Evolutionary conservation across 2,329 filamentous ascomycete genomes (phyloP), one percentile per base, ranked within the genome.

Genomic region (Alternaria dauci): DNA sequence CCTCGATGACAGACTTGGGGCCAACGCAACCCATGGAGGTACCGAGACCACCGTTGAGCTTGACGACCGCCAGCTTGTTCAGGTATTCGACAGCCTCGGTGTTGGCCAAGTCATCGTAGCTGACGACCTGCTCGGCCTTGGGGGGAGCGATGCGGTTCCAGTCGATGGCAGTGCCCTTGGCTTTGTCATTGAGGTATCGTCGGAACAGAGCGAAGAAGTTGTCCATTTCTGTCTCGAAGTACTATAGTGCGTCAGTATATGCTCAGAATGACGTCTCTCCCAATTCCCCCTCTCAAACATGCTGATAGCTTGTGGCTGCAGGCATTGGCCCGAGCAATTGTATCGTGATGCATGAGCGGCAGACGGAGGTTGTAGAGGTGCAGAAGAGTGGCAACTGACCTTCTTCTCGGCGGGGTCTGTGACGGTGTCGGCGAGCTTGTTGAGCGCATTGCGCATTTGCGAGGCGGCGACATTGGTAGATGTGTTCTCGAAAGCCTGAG

Each of bases 181-280:
- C 94, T 87, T 97, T 97, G 85, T 98, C 95, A 80, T 97, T 97
- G 67, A 99, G 86, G 83, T 97, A 99, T 83, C 95, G 89, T 78
- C 95, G 91, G 90, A 99, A 99, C 65, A 99, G 91, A 63, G 93
- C 91, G 79, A 99, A 99, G 87, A 99, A 99, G 89, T 99, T 99
- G 88, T 99, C 95, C 94, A 97, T 98, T 84, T 99, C 94, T 5
- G 94, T 96, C 85, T 98, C 94, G 81, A 98, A 98, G 70, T 96
- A 89, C 92, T 92, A 70, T 71, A 48, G 20, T 41, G 12, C 46
- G 67, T 75, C 56, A 75, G 64, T 48, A 56, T 46, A n/a, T 42
- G 58, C 56, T 58, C 41, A 30, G 14, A 50, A 63, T 61, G 58
- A 67, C 62, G 59, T 53, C 63, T 67, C 61, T 52, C 48, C 39